Evolutionary conservation across 495 filamentous ascomycete genomes (phyloP), one percentile per base, ranked within the genome.

Genomic region (Podospora fimiseda): DNA sequence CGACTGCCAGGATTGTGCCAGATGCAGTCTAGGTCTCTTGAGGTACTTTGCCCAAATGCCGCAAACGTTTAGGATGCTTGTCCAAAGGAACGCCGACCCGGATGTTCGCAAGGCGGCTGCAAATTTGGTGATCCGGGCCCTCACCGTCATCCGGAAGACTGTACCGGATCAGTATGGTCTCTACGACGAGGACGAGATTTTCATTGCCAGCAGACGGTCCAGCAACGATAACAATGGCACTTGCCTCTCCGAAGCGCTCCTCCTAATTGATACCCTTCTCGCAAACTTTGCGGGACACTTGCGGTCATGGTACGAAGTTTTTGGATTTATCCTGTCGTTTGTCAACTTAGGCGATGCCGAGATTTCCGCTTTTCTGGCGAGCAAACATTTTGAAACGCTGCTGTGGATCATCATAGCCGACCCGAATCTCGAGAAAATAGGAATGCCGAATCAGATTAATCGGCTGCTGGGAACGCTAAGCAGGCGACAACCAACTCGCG

Each of bases 271-370:
- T 23, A 60, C 68, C 21, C 63, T 93, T 50, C 80, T 85, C 53
- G 65, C 65, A 2, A 67, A 67, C 38, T 75, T 78, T 23, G 81
- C 88, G 51, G 64, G 68, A 2, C 70, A 75, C 20, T 63, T 78
- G 18, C 81, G 86, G 24, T 76, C 82, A 8, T 95, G 89, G 89
- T 80, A 82, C 38, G 89, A 95, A 60, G 90, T 87, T 41, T 93
- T 93, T 58, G 81, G 80, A 21, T 75, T 88, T 27, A 70, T 91
- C 54, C 59, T 75, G 22, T 68, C 74, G 14, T 80, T 91, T 55
- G 79, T 79, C 19, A 73, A 67, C 23, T 62, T 84, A 43, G 84
- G 85, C 1, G 60, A 66, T 5, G 57, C 71, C 11, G 80, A 88
- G 62, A 67, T 75, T 8, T 66, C 69, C 4, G 56, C 74, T 4